Conservation (phyloP, 176 grass and related monocot genomes). For the Aegilops speltoides region DNA sequence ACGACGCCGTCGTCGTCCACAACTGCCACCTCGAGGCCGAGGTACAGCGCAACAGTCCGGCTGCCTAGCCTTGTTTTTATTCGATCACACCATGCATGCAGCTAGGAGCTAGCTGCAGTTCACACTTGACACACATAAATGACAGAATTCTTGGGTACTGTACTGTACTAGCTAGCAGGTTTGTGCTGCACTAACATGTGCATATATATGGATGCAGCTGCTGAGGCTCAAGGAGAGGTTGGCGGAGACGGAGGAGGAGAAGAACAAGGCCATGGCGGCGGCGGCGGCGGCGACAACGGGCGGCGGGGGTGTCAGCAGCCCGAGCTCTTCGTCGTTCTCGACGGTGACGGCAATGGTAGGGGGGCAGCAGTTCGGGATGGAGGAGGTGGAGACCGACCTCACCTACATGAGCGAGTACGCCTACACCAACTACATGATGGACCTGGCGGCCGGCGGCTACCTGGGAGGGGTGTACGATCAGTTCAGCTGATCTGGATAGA, state of each 20-base stretch:
- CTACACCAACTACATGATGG: conserved; percentile 57
- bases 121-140: neutral
- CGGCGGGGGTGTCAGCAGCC: conserved; percentile 53
- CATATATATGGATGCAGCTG: conserved; percentile 32
- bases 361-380: conserved; percentile 57
- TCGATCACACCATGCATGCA: neutral
- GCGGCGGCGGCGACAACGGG: neutral
- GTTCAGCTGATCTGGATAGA: conserved; percentile 24
- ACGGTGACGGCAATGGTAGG: conserved; percentile 53
- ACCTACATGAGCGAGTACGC: conserved; percentile 62
- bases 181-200: neutral
- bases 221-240: conserved; percentile 73
- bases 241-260: conserved; percentile 56
- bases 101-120: neutral
- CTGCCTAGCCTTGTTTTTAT: neutral
- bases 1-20: conserved; percentile 70
- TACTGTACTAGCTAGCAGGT: neutral
- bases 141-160: neutral
- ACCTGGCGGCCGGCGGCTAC: conserved; percentile 29
- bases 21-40: conserved; percentile 93
- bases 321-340: conserved; percentile 87
- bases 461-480: conserved; percentile 39
- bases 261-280: conserved; percentile 42
- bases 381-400: conserved; percentile 51
- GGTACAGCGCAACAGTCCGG: conserved; percentile 25